Evolutionary conservation across 805 yeast species (phyloP).

Genomic region (Zygoascus ofunaensis): DNA sequence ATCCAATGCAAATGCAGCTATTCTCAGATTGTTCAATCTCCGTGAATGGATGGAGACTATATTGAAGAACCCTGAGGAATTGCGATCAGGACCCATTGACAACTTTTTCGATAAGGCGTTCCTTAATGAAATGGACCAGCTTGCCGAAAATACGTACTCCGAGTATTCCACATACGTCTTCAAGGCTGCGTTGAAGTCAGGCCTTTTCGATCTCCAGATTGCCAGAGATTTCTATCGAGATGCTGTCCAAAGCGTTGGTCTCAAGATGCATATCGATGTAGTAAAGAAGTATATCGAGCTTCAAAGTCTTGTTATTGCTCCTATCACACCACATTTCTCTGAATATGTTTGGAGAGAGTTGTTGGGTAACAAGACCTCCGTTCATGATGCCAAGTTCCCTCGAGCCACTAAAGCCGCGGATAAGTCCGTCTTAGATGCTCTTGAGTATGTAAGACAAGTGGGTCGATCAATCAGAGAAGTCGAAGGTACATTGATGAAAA

Average conservation of each 20-base stretch:
- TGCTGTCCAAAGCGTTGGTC: slow-evolving; percentile 37
- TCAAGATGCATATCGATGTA: slow-evolving; percentile 71
- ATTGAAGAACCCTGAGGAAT: slow-evolving; percentile 39
- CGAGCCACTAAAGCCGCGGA: slow-evolving; percentile 60
- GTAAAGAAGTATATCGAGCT: slow-evolving; percentile 74
- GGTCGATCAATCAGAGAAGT: slow-evolving; percentile 85
- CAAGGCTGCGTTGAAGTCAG: slow-evolving; percentile 82
- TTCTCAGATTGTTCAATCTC: slow-evolving; percentile 80
- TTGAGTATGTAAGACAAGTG: slow-evolving; percentile 69
- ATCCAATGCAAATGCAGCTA: slow-evolving; percentile 93
- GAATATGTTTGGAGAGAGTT: slow-evolving; percentile 84
- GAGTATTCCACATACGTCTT: slow-evolving; percentile 66
- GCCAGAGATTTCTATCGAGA: slow-evolving; percentile 97
- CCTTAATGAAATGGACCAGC: slow-evolving; percentile 83
- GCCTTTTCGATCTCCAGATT: slow-evolving; percentile 88
- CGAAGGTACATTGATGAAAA: slow-evolving; percentile 77
- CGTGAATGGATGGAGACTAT: slow-evolving; percentile 93
- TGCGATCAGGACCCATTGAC: slow-evolving; percentile 43
- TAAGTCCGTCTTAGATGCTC: slow-evolving; percentile 50
- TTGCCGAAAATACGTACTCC: slow-evolving; percentile 64
- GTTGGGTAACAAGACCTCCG: slow-evolving; percentile 53
- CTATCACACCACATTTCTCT: slow-evolving; percentile 93
- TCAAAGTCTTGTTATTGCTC: slow-evolving; percentile 78
- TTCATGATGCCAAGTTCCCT: slow-evolving; percentile 77
- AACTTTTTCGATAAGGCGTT: slow-evolving; percentile 80